Evolutionary conservation across 1,284 basidiomycete genomes (phyloP), one percentile per base, ranked within the genome.

Genomic region (Ustilago sp.): DNA sequence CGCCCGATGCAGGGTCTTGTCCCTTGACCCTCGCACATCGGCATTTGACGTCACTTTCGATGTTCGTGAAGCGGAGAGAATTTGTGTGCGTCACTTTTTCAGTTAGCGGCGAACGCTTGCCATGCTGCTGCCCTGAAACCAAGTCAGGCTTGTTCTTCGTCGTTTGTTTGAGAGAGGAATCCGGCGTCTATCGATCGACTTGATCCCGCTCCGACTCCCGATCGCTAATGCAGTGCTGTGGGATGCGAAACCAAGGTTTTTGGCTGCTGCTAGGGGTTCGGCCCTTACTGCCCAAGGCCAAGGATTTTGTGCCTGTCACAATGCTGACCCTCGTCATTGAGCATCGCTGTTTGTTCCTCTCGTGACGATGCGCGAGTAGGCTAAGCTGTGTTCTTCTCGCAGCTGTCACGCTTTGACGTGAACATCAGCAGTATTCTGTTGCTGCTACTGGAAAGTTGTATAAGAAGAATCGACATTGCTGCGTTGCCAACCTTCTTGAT

Each of bases 21-120:
- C 43, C 11, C 43, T 17, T 45, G 43, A 19, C 6, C 43, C n/a
- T 45, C 4, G 7, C 15, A 7, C 28, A 52, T 9, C 50, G 51
- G 51, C 51, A 19, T 53, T 53, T 53, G 51, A 53, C 51, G 48
- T 50, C 48, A 50, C 48, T 50, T 28, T 50, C 19, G 43, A 45
- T 45, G 19, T 19, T n/a, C 43, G 7, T n/a, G 23, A 19, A 15
- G 43, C 39, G 15, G 39, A 41, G 13, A 6, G 23, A 17, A 3
- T 13, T 6, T 17, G 43, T 19, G 43, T 45, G 43, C 43, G 43
- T 45, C 43, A 45, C 19, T 23, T 45, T 45, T 45, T 8, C 23
- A 28, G 23, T 28, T 28, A 28, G 43, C 28, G 48, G 48, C 48
- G 28, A 50, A 48, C 45, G n/a, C 45, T 48, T 31, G 19, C 45